A percentile compares a stretch with the other conserved stretches of the same genome.
phyloP scores from a whole-genome alignment of 2,329 filamentous ascomycete genomes.

The Diaporthe sp. region DNA sequence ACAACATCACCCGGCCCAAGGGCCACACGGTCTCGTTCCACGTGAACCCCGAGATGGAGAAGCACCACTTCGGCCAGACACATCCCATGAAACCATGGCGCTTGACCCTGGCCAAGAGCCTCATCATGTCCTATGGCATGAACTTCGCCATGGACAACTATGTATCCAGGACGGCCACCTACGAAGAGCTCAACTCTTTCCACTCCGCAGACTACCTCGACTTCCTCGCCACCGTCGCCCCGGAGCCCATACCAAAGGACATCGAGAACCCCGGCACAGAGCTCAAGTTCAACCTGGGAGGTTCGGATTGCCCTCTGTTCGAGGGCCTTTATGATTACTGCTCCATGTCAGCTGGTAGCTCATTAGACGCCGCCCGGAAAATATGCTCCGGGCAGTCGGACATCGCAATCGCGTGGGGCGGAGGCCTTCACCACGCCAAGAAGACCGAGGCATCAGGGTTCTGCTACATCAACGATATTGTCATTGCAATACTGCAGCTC shows the following conservation, averaged over 20 bases:
- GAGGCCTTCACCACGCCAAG: slow-evolving; percentile 96
- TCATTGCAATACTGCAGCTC: slow-evolving; percentile 91
- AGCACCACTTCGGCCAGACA: slow-evolving; percentile 95
- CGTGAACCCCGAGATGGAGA: slow-evolving; percentile 93
- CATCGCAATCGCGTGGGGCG: slow-evolving; percentile 98
- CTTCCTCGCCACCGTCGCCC: slow-evolving; percentile 82
- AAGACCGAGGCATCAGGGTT: slow-evolving; percentile 94
- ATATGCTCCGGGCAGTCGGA: slow-evolving; percentile 89
- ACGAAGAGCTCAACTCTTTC: slow-evolving; percentile 88
- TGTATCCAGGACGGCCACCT: slow-evolving; percentile 84
- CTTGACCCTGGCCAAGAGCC: slow-evolving; percentile 92
- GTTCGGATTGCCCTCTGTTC: slow-evolving; percentile 96
- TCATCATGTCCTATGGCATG: slow-evolving; percentile 95
- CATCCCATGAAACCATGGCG: slow-evolving; percentile 99
- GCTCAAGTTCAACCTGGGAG: slow-evolving; percentile 85
- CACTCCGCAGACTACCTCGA: slow-evolving; percentile 92
- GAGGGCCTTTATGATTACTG: slow-evolving; percentile 97
- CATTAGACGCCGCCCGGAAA: slow-evolving; percentile 91
- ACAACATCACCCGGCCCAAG: slow-evolving; percentile 83
- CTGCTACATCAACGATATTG: slow-evolving; percentile 99
- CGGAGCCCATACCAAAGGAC: slow-evolving; percentile 74
- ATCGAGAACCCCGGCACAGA: slow-evolving; percentile 75
- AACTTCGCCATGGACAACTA: slow-evolving; percentile 98
- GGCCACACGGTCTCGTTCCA: slow-evolving; percentile 96
- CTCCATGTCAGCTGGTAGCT: slow-evolving; percentile 91